Base-by-base conservation (phyloP, 305 asterid species). In the Striga hermonthica region DNA sequence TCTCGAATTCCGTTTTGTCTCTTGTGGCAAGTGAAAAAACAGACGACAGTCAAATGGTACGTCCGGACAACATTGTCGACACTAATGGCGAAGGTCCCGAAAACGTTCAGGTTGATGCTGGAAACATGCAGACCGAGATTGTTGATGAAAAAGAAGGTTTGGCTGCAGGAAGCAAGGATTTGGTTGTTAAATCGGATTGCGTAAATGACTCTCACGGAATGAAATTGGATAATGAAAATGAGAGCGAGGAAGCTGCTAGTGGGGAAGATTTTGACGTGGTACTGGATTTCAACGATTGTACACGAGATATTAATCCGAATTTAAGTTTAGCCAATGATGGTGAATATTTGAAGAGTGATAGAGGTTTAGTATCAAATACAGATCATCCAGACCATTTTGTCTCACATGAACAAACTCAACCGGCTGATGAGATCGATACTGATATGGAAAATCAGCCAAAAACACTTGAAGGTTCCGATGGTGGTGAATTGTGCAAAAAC, bases 231-330 rank as follows among this genome's bases (percentile, higher is more conserved):
- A 31, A 57, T 45, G 76, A 36, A 62, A 65, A 48, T 75, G 90
- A 61, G 61, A 66, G 65, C 40, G 82, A 68, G 65, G 84, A 84
- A 64, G 66, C 65, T 64, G 56, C 38, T 62, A 84, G 41, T 61
- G 73, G 77, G 79, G 81, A 79, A 50, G 72, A 22, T 22, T 22
- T 80, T 56, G 80, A 75, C 65, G 72, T 49, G 57, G 80, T 73
- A 49, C 50, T 75, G 62, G 80, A 68, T 65, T 69, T 74, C 64
- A 75, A 74, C 55, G 76, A 68, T 43, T 80, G 67, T 63, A 65
- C 45, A 60, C 37, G 62, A 28, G 71, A 56, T 62, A 22, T 76
- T 69, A 64, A 72, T 73, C 63, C 49, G 40, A 65, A 55, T 74
- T 71, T 74, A 34, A 56, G 62, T 64, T 60, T 44, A 69, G 54